Evolutionary conservation across 1,139 yeast species (phyloP).

Genomic region (Yamadazyma kanchanaburiensis): DNA sequence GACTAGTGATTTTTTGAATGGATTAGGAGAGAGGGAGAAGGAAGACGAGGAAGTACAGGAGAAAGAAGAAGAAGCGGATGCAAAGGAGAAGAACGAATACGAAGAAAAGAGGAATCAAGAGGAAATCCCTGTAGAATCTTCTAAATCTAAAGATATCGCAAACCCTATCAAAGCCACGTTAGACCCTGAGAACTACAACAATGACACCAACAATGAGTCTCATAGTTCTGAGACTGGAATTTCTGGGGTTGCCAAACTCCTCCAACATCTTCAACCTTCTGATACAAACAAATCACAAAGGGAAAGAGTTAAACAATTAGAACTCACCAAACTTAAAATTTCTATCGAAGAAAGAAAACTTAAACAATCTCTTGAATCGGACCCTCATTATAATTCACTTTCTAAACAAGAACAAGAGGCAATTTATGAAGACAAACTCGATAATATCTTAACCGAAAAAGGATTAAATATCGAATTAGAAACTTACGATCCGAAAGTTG

Average conservation of each 20-base stretch:
- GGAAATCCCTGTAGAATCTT: background rate
- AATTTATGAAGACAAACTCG: conserved; percentile 26
- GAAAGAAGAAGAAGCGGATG: conserved; percentile 4
- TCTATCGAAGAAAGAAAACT: conserved; percentile 38
- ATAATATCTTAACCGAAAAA: conserved; percentile 25
- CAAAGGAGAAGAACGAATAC: background rate
- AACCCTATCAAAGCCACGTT: too few species aligned
- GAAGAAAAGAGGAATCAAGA: background rate
- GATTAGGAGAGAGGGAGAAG: conserved; percentile 15
- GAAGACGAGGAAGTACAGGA: conserved; percentile 2
- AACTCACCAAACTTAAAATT: conserved; percentile 29
- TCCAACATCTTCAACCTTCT: conserved; percentile 49
- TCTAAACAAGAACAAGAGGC: conserved; percentile 27
- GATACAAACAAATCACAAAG: conserved; percentile 27
- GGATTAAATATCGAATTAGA: conserved; percentile 13
- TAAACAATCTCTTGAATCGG: conserved; percentile 35
- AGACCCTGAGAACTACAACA: too few species aligned
- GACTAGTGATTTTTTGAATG: conserved; percentile 53
- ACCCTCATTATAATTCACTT: conserved; percentile 27
- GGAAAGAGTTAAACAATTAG: conserved; percentile 29
- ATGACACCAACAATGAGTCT: too few species aligned
- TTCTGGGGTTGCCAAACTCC: conserved; percentile 54
- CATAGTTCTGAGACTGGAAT: background rate
- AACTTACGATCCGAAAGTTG: conserved; percentile 62
- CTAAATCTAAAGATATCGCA: background rate